Conservation (phyloP, 306 rosid genomes). For the Clitoria ternatea region DNA sequence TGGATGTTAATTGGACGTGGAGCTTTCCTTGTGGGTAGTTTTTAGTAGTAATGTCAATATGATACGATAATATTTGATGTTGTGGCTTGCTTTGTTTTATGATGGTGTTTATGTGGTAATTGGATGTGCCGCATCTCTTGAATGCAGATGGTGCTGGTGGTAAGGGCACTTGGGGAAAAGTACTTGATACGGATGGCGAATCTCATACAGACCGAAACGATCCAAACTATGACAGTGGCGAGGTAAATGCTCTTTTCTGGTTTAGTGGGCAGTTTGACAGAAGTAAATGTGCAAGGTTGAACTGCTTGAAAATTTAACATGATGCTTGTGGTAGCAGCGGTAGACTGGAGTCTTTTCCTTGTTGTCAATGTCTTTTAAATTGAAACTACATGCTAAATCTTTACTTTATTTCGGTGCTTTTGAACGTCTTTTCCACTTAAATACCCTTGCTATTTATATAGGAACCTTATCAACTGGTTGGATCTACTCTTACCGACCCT, state of each 20-base stretch:
- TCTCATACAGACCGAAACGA: slow-evolving; percentile 20
- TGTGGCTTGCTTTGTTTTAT: neutral
- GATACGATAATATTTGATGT: too few relatives aligned
- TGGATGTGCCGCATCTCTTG: neutral
- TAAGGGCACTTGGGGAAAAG: slow-evolving; percentile 29
- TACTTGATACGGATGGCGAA: slow-evolving; percentile 26
- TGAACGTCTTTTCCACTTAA: neutral
- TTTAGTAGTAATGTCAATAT: neutral
- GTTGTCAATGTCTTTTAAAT: neutral
- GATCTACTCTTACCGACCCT: slow-evolving; percentile 61
- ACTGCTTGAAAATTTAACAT: neutral
- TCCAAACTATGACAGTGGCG: slow-evolving; percentile 29
- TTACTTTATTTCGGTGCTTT: neutral
- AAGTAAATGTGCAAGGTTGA: neutral
- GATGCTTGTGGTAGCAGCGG: neutral
- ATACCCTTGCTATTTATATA: slow-evolving; percentile 22
- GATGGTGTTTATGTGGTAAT: neutral
- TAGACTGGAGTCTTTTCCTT: too few relatives aligned
- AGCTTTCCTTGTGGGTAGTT: neutral
- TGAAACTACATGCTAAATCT: neutral
- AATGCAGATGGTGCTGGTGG: slow-evolving; percentile 26
- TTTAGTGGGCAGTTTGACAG: neutral
- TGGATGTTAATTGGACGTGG: neutral
- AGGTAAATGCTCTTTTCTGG: slow-evolving; percentile 18
- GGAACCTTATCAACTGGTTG: slow-evolving; percentile 89